A percentile compares a stretch with the other conserved stretches of the same genome.
Evolutionary conservation across 257 asterid species (phyloP).

Genomic region (Orobanche coerulescens): DNA sequence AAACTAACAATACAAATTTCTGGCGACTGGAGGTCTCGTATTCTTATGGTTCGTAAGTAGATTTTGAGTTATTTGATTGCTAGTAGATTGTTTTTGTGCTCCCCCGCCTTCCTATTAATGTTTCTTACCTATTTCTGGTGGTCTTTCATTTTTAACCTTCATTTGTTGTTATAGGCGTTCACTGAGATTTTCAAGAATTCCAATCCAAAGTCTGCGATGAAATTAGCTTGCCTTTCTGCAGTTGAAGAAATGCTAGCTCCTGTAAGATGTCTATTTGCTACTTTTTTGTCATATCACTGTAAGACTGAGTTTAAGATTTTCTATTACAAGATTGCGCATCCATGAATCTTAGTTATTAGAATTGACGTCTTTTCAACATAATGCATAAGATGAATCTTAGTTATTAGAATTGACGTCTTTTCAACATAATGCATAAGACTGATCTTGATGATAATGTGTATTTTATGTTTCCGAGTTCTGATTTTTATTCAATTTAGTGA

Average conservation of each 20-base stretch:
- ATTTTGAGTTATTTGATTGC: constrained; percentile 8
- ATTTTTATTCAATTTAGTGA: not conserved
- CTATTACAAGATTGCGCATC: constrained; percentile 17
- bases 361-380: not conserved
- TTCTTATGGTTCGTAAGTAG: constrained; percentile 55
- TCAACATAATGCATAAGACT: not conserved
- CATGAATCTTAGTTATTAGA: not conserved
- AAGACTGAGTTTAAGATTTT: constrained; percentile 4
- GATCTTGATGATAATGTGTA: not conserved
- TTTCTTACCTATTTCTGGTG: constrained; percentile 4
- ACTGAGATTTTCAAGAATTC: constrained; percentile 53
- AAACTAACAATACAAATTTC: constrained; percentile 45
- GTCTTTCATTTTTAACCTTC: constrained; percentile 15
- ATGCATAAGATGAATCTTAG: not conserved
- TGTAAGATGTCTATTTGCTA: constrained; percentile 41
- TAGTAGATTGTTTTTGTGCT: not conserved
- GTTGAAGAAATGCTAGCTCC: constrained; percentile 60
- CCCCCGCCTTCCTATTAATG: not conserved
- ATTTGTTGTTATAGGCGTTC: constrained; percentile 50
- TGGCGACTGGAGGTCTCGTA: constrained; percentile 60
- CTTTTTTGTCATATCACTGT: not conserved
- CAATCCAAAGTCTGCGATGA: constrained; percentile 51
- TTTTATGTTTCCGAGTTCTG: not conserved
- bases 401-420: not conserved
- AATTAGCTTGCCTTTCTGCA: constrained; percentile 78